phyloP scores from a whole-genome alignment of 345 rosid genomes.

The Eucalyptus pauciflora region DNA sequence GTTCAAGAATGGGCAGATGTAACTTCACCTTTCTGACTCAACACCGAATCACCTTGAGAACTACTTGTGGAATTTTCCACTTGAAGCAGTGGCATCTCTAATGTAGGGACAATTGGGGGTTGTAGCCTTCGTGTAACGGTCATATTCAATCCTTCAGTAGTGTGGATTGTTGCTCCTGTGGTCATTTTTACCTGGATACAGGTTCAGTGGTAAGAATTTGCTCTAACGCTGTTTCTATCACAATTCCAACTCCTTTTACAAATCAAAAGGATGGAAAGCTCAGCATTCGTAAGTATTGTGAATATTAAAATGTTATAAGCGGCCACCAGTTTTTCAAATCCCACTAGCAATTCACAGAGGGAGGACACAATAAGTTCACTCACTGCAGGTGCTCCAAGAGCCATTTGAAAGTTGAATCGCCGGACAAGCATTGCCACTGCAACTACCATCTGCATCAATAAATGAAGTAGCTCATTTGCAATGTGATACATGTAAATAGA shows the following conservation, averaged over 20 bases:
- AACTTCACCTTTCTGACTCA: slow-evolving; percentile 31
- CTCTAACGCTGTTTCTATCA: background rate
- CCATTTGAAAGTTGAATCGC: slow-evolving; percentile 64
- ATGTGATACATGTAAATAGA: background rate
- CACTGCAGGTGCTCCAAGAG: slow-evolving; percentile 84
- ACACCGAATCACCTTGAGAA: slow-evolving; percentile 6
- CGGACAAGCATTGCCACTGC: slow-evolving; percentile 90
- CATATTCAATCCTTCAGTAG: slow-evolving; percentile 71
- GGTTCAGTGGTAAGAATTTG: background rate
- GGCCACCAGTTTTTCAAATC: background rate
- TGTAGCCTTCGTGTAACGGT: slow-evolving; percentile 44
- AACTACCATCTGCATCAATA: slow-evolving; percentile 47
- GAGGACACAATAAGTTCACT: background rate
- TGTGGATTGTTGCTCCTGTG: slow-evolving; percentile 95
- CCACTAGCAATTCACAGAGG: background rate
- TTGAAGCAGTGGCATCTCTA: slow-evolving; percentile 20
- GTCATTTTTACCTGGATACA: slow-evolving; percentile 69
- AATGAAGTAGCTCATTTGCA: background rate
- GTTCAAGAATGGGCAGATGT: slow-evolving; percentile 28
- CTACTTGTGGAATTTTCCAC: slow-evolving; percentile 2
- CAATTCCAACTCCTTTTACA: background rate
- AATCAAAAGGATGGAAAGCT: background rate
- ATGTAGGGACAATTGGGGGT: slow-evolving; percentile 32
- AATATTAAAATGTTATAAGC: background rate
- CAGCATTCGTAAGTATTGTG: background rate